Evolutionary conservation across 2,329 filamentous ascomycete genomes (phyloP).

Genomic region (Hymenotorrendiella dingleyae): DNA sequence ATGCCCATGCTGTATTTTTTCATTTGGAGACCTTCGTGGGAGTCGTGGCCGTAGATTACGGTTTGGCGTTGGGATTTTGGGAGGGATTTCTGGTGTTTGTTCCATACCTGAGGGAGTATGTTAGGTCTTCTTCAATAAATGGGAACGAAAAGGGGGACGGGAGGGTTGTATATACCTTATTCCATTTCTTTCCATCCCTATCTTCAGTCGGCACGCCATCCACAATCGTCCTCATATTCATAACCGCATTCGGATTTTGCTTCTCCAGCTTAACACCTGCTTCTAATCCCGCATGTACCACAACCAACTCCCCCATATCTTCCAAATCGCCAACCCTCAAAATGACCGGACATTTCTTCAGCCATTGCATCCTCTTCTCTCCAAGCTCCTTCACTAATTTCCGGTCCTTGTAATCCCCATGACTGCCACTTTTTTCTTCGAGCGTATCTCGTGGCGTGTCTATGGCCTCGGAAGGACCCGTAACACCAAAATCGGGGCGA

Average conservation of each 20-base stretch:
- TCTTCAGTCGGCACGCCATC: slow-evolving; percentile 26
- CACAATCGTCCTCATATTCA: slow-evolving; percentile 75
- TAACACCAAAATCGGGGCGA: slow-evolving; percentile 26
- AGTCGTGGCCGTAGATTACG: slow-evolving; percentile 85
- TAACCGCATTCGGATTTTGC: slow-evolving; percentile 73
- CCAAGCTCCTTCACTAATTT: slow-evolving; percentile 23
- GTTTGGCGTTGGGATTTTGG: slow-evolving; percentile 44
- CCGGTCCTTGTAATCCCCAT: slow-evolving; percentile 28
- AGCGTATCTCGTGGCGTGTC: slow-evolving; percentile 21
- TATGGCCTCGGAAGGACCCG: slow-evolving; percentile 26
- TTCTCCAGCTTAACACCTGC: slow-evolving; percentile 64
- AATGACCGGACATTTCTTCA: slow-evolving; percentile 70
- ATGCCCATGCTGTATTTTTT: slow-evolving; percentile 73
- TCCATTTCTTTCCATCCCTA: slow-evolving; percentile 25
- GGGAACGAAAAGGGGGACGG: too few species aligned
- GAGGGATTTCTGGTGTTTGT: slow-evolving; percentile 40
- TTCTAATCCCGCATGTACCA: slow-evolving; percentile 82
- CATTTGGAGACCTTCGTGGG: slow-evolving; percentile 62
- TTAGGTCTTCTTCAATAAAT: too few species aligned
- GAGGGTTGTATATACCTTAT: slow-evolving; percentile 21
- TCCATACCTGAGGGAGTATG: slow-evolving; percentile 51
- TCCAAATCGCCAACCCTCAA: slow-evolving; percentile 61
- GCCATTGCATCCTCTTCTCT: slow-evolving; percentile 59
- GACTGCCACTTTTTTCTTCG: slow-evolving; percentile 23
- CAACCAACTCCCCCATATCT: slow-evolving; percentile 57